Evolutionary conservation across 257 asterid genomes (phyloP).

Genomic region (Paulownia fortunei): DNA sequence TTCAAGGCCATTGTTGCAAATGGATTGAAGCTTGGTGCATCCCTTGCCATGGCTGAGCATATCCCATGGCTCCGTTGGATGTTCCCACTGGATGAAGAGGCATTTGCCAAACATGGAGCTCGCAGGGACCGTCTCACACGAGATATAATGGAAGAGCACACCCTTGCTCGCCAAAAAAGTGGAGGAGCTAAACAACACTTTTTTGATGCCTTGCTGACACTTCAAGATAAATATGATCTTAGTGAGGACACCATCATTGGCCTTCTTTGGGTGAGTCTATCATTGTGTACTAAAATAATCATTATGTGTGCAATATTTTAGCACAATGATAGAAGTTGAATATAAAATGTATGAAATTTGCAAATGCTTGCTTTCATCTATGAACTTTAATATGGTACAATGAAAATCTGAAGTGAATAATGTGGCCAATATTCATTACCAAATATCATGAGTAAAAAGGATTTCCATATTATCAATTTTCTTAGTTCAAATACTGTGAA

Average conservation of each 20-base stretch:
- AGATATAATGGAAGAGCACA: conserved; percentile 77
- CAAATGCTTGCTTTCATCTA: neutral
- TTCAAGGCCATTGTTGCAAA: conserved; percentile 71
- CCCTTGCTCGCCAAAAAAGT: conserved; percentile 55
- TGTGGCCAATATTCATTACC: neutral
- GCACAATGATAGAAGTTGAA: neutral
- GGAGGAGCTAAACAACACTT: conserved; percentile 72
- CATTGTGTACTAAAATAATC: no score
- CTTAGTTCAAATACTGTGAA: neutral
- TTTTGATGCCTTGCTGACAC: conserved; percentile 65
- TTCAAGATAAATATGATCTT: conserved; percentile 67
- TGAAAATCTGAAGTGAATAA: neutral
- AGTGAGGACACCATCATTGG: conserved; percentile 83
- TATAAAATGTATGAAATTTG: neutral
- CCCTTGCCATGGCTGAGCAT: conserved; percentile 75
- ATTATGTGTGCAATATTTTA: neutral
- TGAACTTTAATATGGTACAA: neutral
- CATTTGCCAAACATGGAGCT: conserved; percentile 61
- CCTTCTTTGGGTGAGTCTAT: conserved; percentile 69
- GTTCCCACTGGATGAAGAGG: conserved; percentile 71
- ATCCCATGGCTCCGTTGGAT: conserved; percentile 86
- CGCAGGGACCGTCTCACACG: conserved; percentile 70
- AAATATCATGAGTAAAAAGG: neutral
- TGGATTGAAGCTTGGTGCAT: conserved; percentile 70
- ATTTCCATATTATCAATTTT: neutral